Percentiles rank a stretch among this genome's conserved stretches.
Conservation (phyloP, 139 green algal species). For the Deuterostichococcus epilithicus region DNA sequence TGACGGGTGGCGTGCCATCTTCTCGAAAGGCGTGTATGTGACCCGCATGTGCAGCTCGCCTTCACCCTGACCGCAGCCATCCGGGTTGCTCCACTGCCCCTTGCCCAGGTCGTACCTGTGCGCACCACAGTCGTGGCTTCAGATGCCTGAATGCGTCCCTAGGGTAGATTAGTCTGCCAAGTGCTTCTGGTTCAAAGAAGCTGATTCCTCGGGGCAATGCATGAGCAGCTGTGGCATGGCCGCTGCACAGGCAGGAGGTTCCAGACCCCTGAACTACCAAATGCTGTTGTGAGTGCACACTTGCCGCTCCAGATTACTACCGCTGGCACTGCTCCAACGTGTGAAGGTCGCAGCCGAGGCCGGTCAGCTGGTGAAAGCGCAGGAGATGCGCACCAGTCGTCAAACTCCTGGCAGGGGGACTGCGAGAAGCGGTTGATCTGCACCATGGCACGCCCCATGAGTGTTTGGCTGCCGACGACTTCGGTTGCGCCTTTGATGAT, state of each 20-base stretch:
- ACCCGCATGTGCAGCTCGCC: conserved; percentile 34
- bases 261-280: too few species aligned
- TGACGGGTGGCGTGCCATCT: conserved; percentile 11
- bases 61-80: conserved; percentile 30
- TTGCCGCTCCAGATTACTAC: too few species aligned
- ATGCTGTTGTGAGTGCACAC: too few species aligned
- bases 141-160: too few species aligned
- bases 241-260: too few species aligned
- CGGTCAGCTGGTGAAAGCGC: too few species aligned
- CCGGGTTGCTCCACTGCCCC: conserved; percentile 32
- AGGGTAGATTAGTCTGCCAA: too few species aligned
- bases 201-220: too few species aligned
- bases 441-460: conserved; percentile 41
- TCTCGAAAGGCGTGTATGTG: conserved; percentile 47
- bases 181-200: too few species aligned
- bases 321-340: too few species aligned
- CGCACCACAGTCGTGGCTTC: not conserved
- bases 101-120: conserved; percentile 35
- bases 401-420: conserved; percentile 9
- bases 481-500: conserved; percentile 43
- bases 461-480: conserved; percentile 24
- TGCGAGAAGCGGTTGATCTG: conserved; percentile 23
- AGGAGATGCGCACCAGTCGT: conserved; percentile 16
- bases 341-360: too few species aligned
- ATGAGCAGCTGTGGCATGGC: too few species aligned